phyloP scores from a whole-genome alignment of 805 yeast genomes.

The Middelhovenomyces tepae region DNA sequence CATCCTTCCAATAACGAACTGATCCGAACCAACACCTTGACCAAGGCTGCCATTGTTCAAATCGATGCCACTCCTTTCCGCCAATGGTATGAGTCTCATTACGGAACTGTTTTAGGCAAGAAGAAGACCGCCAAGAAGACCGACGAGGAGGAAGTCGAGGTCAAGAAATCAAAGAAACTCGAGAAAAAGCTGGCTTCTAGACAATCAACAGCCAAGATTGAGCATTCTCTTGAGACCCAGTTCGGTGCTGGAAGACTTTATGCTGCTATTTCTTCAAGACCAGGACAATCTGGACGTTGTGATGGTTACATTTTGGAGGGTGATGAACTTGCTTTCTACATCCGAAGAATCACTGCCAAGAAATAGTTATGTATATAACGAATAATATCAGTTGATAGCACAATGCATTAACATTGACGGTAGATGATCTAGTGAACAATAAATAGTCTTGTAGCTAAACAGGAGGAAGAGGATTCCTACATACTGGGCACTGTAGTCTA shows the following conservation, averaged over 20 bases:
- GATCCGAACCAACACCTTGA: slow-evolving; percentile 99
- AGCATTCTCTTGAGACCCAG: slow-evolving; percentile 87
- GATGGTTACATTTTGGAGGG: slow-evolving; percentile 99
- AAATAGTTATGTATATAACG: slow-evolving; percentile 49
- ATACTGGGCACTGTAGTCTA: slow-evolving; percentile 88
- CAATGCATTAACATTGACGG: not conserved
- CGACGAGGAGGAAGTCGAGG: slow-evolving; percentile 29
- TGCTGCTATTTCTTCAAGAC: slow-evolving; percentile 98
- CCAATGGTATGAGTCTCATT: slow-evolving; percentile 98
- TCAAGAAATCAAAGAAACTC: slow-evolving; percentile 62
- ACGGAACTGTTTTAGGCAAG: slow-evolving; percentile 91
- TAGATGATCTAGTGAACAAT: no score
- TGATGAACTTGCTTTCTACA: slow-evolving; percentile 99
- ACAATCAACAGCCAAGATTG: slow-evolving; percentile 76
- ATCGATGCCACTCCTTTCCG: slow-evolving; percentile 99
- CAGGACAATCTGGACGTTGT: slow-evolving; percentile 99
- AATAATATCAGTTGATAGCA: not conserved
- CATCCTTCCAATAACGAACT: slow-evolving; percentile 99
- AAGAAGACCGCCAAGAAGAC: slow-evolving; percentile 41
- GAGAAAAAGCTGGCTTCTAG: slow-evolving; percentile 93
- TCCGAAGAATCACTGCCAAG: slow-evolving; percentile 98
- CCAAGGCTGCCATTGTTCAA: slow-evolving; percentile 98
- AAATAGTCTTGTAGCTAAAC: slow-evolving; percentile 33
- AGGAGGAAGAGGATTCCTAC: slow-evolving; percentile 81
- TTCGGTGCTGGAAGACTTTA: slow-evolving; percentile 98